A percentile compares a stretch with the other conserved stretches of the same genome.
Conservation (phyloP, 306 rosid species). For the Fagus sylvatica region DNA sequence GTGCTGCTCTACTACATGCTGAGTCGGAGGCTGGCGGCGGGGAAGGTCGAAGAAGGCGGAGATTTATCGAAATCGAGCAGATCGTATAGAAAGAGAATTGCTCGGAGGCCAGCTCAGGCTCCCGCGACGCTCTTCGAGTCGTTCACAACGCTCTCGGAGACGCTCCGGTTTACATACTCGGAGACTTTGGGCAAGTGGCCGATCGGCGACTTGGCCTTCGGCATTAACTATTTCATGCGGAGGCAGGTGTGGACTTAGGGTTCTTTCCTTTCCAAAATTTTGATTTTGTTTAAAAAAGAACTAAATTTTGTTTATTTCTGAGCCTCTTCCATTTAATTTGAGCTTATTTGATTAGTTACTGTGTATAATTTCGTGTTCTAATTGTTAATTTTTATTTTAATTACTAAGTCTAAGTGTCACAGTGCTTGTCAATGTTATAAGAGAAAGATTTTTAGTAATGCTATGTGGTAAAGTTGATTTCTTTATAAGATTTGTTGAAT, state of each 20-base stretch:
- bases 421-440: no score
- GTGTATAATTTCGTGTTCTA: no score
- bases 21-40: slow-evolving; percentile 44
- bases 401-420: no score
- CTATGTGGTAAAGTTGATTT: background rate
- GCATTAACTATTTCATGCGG: slow-evolving; percentile 87
- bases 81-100: slow-evolving; percentile 60
- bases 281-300: background rate
- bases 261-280: background rate
- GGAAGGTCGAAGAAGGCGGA: slow-evolving; percentile 42
- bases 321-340: no score
- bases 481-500: background rate
- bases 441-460: no score
- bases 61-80: slow-evolving; percentile 58
- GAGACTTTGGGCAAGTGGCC: slow-evolving; percentile 98
- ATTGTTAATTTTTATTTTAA: no score
- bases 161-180: slow-evolving; percentile 81
- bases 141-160: slow-evolving; percentile 73
- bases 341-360: no score
- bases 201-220: slow-evolving; percentile 97
- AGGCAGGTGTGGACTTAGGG: slow-evolving; percentile 60
- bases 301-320: no score
- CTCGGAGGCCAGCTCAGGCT: slow-evolving; percentile 93
- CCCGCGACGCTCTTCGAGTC: slow-evolving; percentile 91
- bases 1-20: slow-evolving; percentile 63